Base-by-base conservation (phyloP, 345 rosid genomes). In the Brassica carinata region DNA sequence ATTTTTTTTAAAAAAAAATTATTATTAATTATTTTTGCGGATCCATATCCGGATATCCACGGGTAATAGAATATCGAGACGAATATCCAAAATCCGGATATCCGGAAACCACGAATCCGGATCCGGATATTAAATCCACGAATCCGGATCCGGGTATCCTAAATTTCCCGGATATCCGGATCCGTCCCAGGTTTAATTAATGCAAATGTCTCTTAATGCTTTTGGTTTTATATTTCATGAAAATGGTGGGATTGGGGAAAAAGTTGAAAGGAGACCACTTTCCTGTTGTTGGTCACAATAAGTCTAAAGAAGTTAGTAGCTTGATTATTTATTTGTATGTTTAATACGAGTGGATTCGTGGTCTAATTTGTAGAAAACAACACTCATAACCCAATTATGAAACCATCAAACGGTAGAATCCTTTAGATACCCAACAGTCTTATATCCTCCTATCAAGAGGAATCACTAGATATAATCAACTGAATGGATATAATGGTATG, bases 211-310 rank as follows among this genome's bases (percentile, higher is more conserved):
- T 48, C 13, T 23, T 33, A 17, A 62, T 74, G 62, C 77, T 36
- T 62, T 61, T 61, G 79, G 79, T 84, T 77, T 79, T 30, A 10
- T 76, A 84, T 23, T 82, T 85, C 15, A 55, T 81, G 40, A 30
- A 61, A 74, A 48, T 74, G 79, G 71, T 76, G 79, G 79, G 76
- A 84, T 81, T 73, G 27, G 69, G 53, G 40, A 70, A 76, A 85
- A 89, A 89, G 81, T 83, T 72, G 79, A 80, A 73, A 85, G 81
- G 68, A 85, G 82, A 78, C 89, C 87, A 85, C 90, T 85, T 87
- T 88, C 81, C 84, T 80, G 31, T 87, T 86, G 92, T 87, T 85
- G 86, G 87, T 57, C 81, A 88, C 89, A 83, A 84, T 84, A 85
- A 85, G 88, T 85, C 90, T 85, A 81, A 79, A 40, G 78, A 80